Conservation (phyloP, 257 asterid species). For the Apocynum venetum region DNA sequence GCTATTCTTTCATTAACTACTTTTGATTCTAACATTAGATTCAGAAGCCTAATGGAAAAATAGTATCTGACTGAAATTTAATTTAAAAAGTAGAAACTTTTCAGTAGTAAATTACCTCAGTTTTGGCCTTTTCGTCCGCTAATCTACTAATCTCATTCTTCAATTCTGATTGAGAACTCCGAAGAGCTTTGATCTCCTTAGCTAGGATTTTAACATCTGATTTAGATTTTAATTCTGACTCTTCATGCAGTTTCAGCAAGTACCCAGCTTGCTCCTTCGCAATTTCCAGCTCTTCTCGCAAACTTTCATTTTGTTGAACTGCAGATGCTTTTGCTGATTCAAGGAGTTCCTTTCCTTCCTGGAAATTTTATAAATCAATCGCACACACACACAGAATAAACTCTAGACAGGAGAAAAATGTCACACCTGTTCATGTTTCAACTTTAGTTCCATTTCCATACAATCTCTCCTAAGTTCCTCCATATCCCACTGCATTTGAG, state of each 20-base stretch:
- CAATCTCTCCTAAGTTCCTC: conserved; percentile 56
- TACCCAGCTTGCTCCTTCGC: conserved; percentile 42
- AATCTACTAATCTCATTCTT: conserved; percentile 48
- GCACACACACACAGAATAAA: not conserved
- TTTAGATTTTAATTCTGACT: conserved; percentile 43
- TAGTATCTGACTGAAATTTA: not conserved
- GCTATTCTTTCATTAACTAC: not conserved
- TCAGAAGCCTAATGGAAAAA: not conserved
- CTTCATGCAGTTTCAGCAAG: conserved; percentile 45
- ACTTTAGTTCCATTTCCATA: conserved; percentile 48
- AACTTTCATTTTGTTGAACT: conserved; percentile 41
- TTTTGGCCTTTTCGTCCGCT: conserved; percentile 41
- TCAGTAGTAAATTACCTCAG: conserved; percentile 33
- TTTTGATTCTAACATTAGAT: not conserved
- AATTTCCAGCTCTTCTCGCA: conserved; percentile 44
- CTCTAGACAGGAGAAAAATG: conserved; percentile 7
- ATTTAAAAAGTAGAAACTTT: not conserved
- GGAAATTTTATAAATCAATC: conserved; percentile 20
- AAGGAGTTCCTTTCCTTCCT: conserved; percentile 42
- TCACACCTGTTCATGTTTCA: conserved; percentile 52
- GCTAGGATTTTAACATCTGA: conserved; percentile 47
- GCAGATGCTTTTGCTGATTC: conserved; percentile 31
- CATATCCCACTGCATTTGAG: conserved; percentile 65
- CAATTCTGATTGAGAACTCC: conserved; percentile 52
- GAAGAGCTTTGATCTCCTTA: conserved; percentile 61